These are phyloP conservation scores for Gynandropsis gynandra DNA, from an alignment of 345 rosid genomes.

Conservation along the genomic window DNA sequence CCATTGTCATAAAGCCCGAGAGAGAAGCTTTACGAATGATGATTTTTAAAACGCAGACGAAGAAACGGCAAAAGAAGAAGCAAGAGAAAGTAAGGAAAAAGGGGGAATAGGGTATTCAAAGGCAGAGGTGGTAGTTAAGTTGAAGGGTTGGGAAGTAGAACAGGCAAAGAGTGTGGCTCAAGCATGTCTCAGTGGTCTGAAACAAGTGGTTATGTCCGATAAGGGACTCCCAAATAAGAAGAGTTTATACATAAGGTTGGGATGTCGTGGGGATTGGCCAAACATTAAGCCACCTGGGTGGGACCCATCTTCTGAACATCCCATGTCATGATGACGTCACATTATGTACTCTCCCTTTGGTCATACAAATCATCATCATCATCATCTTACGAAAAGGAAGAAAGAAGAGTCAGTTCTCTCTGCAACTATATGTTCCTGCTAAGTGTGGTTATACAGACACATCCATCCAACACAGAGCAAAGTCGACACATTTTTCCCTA, in stretches of 20 bases:
- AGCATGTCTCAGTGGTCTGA: constrained; percentile 82
- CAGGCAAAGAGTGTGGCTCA: constrained; percentile 76
- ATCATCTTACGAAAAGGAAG: too few relatives aligned
- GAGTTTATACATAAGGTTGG: constrained; percentile 77
- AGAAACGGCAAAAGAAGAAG: constrained; percentile 73
- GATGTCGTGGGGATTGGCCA: constrained; percentile 88
- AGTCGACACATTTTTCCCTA: too few relatives aligned
- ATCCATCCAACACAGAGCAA: too few relatives aligned
- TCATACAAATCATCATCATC: too few relatives aligned
- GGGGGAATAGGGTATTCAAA: constrained; percentile 57
- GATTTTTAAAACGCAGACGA: constrained; percentile 44
- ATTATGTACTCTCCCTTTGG: too few relatives aligned
- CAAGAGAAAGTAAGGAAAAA: constrained; percentile 41
- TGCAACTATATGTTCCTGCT: too few relatives aligned
- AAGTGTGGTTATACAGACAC: too few relatives aligned
- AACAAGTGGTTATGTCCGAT: constrained; percentile 65
- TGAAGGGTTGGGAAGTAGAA: constrained; percentile 72
- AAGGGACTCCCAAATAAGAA: constrained; percentile 87
- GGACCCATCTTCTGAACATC: constrained; percentile 45
- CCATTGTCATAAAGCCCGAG: too few relatives aligned
- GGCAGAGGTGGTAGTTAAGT: constrained; percentile 84
- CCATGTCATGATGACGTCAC: too few relatives aligned
- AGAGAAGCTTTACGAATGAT: background rate
- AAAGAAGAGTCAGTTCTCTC: too few relatives aligned
- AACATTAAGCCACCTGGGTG: constrained; percentile 78